Evolutionary conservation across 495 filamentous ascomycete species (phyloP).

Genomic region (Trichoderma gamsii): DNA sequence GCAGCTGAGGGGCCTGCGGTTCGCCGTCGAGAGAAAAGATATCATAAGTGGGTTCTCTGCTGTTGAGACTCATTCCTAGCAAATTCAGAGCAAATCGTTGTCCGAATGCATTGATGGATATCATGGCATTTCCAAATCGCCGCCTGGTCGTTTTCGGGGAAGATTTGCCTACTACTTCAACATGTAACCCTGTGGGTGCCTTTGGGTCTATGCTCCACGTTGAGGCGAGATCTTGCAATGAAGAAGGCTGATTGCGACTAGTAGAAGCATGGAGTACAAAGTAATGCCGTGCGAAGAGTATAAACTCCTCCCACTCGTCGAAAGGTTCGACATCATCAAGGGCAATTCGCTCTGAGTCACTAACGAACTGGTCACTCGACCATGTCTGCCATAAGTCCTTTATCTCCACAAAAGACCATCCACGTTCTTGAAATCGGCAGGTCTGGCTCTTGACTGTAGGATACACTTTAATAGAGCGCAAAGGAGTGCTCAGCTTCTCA

Average conservation of each 20-base stretch:
- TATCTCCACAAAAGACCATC: constrained; percentile 58
- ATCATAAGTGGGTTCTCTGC: constrained; percentile 55
- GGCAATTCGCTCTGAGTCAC: constrained; percentile 42
- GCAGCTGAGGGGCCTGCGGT: constrained; percentile 23
- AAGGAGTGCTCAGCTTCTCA: constrained; percentile 66
- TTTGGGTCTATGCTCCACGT: too few relatives aligned
- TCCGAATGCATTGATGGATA: constrained; percentile 20
- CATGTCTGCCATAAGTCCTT: constrained; percentile 73
- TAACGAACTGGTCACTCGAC: constrained; percentile 58
- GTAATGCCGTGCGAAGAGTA: constrained; percentile 79
- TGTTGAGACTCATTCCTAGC: constrained; percentile 58
- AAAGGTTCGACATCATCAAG: constrained; percentile 73
- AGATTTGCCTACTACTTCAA: neutral
- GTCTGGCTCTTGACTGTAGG: constrained; percentile 57
- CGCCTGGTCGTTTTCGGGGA: constrained; percentile 14
- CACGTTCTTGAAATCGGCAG: constrained; percentile 55
- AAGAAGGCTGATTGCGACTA: neutral
- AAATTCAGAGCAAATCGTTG: constrained; percentile 32
- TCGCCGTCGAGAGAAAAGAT: constrained; percentile 39
- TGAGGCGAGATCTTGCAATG: neutral
- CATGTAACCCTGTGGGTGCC: neutral
- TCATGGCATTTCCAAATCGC: constrained; percentile 27
- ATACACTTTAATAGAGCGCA: constrained; percentile 67
- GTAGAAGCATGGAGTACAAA: constrained; percentile 62
- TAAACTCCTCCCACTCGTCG: constrained; percentile 96